Evolutionary conservation across 1,284 basidiomycete genomes (phyloP).

Genomic region (Leccinum subatratum): DNA sequence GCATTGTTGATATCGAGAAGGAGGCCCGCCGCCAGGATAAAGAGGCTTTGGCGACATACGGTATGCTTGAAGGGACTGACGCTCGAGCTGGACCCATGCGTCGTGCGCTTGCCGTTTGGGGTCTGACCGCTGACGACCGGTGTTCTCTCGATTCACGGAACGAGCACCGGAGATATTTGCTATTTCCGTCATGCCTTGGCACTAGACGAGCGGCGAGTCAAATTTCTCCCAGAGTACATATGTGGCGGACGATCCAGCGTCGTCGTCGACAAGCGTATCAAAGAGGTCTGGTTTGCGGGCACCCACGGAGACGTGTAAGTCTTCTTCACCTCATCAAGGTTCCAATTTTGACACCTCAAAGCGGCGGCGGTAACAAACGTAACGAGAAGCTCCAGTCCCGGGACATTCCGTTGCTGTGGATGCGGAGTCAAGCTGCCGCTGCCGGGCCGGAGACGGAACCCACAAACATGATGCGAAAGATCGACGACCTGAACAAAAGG

Average conservation of each 20-base stretch:
- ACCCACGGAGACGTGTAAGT: constrained; percentile 35
- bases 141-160: constrained; percentile 86
- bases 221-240: constrained; percentile 38
- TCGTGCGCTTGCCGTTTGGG: constrained; percentile 94
- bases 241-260: constrained; percentile 24
- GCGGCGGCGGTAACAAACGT: constrained; percentile 30
- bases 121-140: constrained; percentile 87
- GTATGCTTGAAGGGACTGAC: constrained; percentile 90
- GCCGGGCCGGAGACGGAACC: constrained; percentile 26
- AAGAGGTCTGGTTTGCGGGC: constrained; percentile 38
- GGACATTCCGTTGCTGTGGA: constrained; percentile 33
- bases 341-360: constrained; percentile 10
- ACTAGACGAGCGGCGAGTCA: constrained; percentile 39
- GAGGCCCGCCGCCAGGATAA: constrained; percentile 90
- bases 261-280: constrained; percentile 20
- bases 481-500: constrained; percentile 26
- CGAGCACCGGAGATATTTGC: constrained; percentile 77
- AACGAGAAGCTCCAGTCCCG: constrained; percentile 29
- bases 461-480: constrained; percentile 26
- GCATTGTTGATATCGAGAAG: constrained; percentile 79
- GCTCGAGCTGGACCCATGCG: constrained; percentile 85
- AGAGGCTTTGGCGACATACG: constrained; percentile 83
- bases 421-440: constrained; percentile 29
- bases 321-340: background rate
- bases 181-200: constrained; percentile 33